Evolutionary conservation across 805 yeast species (phyloP), one percentile per base, ranked within the genome.

Genomic region (Myxozyma udenii): DNA sequence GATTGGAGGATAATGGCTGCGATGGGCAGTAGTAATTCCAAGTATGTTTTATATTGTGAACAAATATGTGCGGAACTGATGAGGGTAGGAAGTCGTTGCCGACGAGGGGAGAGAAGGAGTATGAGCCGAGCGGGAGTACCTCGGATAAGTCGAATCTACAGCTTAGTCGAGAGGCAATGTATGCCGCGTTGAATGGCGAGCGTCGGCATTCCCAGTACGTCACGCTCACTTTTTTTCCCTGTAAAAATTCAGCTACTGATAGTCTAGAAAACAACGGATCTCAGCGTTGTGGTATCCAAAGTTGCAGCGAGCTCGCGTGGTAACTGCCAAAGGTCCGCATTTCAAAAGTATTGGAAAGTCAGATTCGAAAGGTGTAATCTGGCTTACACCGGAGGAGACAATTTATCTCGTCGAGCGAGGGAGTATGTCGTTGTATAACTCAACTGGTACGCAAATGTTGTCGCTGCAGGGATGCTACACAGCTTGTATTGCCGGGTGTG

Each of bases 331-430:
- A 54, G 97, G 97, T 0, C 80, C 81, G 35, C 86, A 79, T 62
- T 76, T 87, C 61, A 80, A 80, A 54, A 83, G 85, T 26, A 76
- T 86, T 71, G 98, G 98, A 0, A 67, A 63, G 33, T 74, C 80
- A 1, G 82, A 78, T 52, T 66, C 68, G 14, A 62, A 71, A 2
- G 79, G 78, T 1, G 68, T 74, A 3, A 69, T 80, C 44, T 76
- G 78, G 74, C 70, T 90, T 33, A 71, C 68, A 21, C 78, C 79
- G 16, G 80, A 86, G 51, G 98, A 90, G 61, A 76, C 83, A 5
- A 70, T 88, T 1, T 90, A 89, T 66, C 69, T 90, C 49, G 78
- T 83, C 1, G 96, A 90, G 65, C 72, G 98, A 63, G 97, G 97
- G 1, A 74, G 83, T 2, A 66, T 79, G 60, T 70, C 74, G 28